These are phyloP conservation scores for Fusarium tuaranense DNA, from an alignment of 2,329 filamentous ascomycete species.

Conservation along the genomic window DNA sequence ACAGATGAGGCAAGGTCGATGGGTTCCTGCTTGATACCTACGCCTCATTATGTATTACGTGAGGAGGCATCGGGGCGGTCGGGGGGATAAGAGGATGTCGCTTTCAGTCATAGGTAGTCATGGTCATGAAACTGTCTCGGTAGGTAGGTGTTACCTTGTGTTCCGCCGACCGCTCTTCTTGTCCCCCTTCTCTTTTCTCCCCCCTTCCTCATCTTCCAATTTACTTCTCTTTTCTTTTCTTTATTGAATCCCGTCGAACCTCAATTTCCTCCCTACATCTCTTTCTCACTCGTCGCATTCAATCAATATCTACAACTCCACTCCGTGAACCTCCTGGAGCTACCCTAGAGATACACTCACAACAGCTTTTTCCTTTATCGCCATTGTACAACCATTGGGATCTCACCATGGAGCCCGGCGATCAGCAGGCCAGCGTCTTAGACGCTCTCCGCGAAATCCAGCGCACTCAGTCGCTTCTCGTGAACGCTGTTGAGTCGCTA, in stretches of 20 bases:
- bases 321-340: not conserved
- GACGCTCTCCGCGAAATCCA: conserved; percentile 55
- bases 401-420: conserved; percentile 40
- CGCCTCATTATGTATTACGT: conserved; percentile 35
- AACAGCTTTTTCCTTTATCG: conserved; percentile 4
- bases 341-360: conserved; percentile 27
- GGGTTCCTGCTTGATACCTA: conserved; percentile 29
- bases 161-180: conserved; percentile 38
- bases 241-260: not conserved
- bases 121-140: conserved; percentile 21
- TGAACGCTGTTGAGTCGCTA: conserved; percentile 55
- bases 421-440: conserved; percentile 40
- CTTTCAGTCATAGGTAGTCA: conserved; percentile 17
- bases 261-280: not conserved
- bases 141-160: conserved; percentile 28
- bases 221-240: conserved; percentile 6
- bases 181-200: conserved; percentile 24
- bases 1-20: conserved; percentile 32
- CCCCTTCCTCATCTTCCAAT: conserved; percentile 6
- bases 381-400: not conserved
- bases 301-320: not conserved
- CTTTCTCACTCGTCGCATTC: not conserved
- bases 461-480: conserved; percentile 55
- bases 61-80: conserved; percentile 27
- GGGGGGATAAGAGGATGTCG: conserved; percentile 16